These are phyloP conservation scores for Nematodospora anomalae DNA, from an alignment of 1,139 yeast genomes.

Conservation along the genomic window DNA sequence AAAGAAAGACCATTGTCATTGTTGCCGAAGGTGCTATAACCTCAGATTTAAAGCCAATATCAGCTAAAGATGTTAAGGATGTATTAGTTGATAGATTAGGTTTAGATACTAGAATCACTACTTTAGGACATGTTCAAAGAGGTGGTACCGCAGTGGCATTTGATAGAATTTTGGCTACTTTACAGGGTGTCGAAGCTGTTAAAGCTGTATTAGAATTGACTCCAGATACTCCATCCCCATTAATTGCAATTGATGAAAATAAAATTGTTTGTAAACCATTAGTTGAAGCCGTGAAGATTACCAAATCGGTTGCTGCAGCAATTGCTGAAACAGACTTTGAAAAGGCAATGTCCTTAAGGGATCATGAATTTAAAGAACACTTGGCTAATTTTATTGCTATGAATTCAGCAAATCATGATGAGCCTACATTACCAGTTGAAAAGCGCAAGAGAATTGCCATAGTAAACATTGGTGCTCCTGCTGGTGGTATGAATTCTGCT, in stretches of 20 bases:
- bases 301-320: constrained; percentile 70
- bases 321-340: constrained; percentile 61
- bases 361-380: constrained; percentile 69
- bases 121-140: constrained; percentile 81
- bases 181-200: constrained; percentile 85
- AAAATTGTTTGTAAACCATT: constrained; percentile 68
- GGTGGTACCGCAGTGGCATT: constrained; percentile 86
- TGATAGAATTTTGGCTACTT: constrained; percentile 71
- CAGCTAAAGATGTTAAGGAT: constrained; percentile 65
- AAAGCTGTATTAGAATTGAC: constrained; percentile 69
- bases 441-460: constrained; percentile 67
- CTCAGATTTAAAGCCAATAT: constrained; percentile 61
- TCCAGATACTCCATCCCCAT: constrained; percentile 73
- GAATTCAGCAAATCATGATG: constrained; percentile 63
- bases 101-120: constrained; percentile 75
- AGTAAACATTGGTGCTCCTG: constrained; percentile 80
- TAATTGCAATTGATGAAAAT: constrained; percentile 73
- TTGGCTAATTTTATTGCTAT: constrained; percentile 59
- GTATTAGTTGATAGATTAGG: constrained; percentile 66
- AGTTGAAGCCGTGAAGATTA: constrained; percentile 69
- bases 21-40: constrained; percentile 86
- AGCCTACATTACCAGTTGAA: constrained; percentile 53
- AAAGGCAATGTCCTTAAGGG: constrained; percentile 66
- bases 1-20: constrained; percentile 75
- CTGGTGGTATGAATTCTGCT: constrained; percentile 79